Base-by-base conservation (phyloP, 2,329 filamentous ascomycete genomes). In the Cladosporium sp. region DNA sequence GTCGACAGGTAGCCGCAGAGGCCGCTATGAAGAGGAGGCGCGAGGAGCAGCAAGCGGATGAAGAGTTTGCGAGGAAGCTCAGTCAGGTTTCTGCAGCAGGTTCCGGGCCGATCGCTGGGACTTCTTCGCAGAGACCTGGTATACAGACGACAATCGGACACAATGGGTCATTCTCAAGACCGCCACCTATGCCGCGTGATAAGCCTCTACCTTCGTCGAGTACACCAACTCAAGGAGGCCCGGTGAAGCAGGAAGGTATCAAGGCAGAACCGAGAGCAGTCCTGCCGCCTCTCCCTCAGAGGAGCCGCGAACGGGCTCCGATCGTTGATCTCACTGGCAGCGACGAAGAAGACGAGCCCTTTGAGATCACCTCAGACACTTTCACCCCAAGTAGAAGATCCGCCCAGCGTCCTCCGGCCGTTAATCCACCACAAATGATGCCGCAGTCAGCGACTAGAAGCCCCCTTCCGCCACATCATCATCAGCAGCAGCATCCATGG, bases 311-410 rank as follows among this genome's bases (percentile, higher is more conserved):
- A 37, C 34, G 48, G 11, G 41, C 55, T n/a, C 49, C 46, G 3
- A 52, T 66, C 9, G 59, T 68, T 10, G 66, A 68, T 43, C 62
- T 68, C 37, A 68, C 66, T 32, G 56, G 53, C 34, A 59, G 56
- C 49, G 65, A 64, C 52, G 61, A 61, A 49, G 66, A 66, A 10
- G 64, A 66, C 9, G 63, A 66, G 14, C 44, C 62, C 11, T 40
- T 53, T 19, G 64, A 65, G 44, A 63, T 66, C 19, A 46, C 48
- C 4, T 60, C 62, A 4, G 50, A 44, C 6, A 41, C 43, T 13
- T 64, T 63, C 52, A 60, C 57, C 6, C 63, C 61, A 4, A 64
- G 54, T 43, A 40, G n/a, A 43, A 44, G 45, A 11, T 40, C 38
- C 46, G 18, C 19, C 37, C 28, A 40, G 14, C 46, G 4, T 35